Conservation (phyloP, 176 grass and related monocot species). For the Elymus sibiricus region DNA sequence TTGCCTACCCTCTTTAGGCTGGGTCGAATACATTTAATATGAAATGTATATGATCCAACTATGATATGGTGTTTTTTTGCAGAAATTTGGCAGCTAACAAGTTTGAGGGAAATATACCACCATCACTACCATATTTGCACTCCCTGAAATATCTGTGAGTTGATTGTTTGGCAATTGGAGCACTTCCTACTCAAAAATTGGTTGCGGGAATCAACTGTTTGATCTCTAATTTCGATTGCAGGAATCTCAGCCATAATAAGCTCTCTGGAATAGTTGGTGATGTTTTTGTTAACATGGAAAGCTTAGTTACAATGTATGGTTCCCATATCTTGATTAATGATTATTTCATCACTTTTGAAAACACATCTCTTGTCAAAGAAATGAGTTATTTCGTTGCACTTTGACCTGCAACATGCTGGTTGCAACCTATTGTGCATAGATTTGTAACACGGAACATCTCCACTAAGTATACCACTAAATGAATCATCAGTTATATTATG, state of each 20-base stretch:
- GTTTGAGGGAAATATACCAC: constrained; percentile 61
- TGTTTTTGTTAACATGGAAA: constrained; percentile 65
- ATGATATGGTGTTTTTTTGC: constrained; percentile 10
- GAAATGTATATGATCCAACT: neutral
- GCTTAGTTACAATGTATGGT: constrained; percentile 65
- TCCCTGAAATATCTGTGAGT: constrained; percentile 80
- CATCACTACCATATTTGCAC: constrained; percentile 59
- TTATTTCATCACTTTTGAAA: neutral
- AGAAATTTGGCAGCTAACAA: constrained; percentile 79
- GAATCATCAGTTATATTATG: constrained; percentile 9
- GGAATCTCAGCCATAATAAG: constrained; percentile 81
- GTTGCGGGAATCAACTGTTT: constrained; percentile 14
- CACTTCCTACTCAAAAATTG: constrained; percentile 4
- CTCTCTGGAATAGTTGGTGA: constrained; percentile 75
- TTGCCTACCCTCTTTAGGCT: constrained; percentile 15
- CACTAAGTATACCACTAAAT: constrained; percentile 16
- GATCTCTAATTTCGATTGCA: constrained; percentile 24
- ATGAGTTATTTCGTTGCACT: constrained; percentile 23
- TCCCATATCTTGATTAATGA: constrained; percentile 13
- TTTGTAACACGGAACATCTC: neutral
- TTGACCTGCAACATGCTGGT: neutral
- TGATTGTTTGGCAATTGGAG: constrained; percentile 7
- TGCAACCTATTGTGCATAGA: neutral
- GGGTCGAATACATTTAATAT: neutral
- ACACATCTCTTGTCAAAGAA: neutral